Evolutionary conservation across 2,329 filamentous ascomycete species (phyloP), one percentile per base, ranked within the genome.

Genomic region (Pseudogymnoascus sp.): DNA sequence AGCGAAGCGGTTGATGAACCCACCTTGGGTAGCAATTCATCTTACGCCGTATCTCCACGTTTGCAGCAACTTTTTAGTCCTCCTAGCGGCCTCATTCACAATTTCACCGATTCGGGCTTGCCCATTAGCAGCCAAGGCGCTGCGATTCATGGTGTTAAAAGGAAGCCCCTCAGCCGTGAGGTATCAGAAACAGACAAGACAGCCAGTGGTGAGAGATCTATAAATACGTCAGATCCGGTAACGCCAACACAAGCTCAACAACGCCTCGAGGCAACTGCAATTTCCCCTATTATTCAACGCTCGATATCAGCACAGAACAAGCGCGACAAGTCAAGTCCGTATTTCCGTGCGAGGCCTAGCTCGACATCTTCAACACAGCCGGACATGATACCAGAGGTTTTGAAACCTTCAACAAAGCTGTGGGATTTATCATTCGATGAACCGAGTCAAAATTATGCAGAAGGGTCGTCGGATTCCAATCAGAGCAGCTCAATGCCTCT

Each of bases 311-410:
- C 49, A 55, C 49, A 55, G 28, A 55, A 55, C 28, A 55, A 55
- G 28, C 49, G 49, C 28, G 49, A 55, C 49, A 55, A 55, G 28
- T 55, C 49, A 33, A 55, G 49, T 33, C 49, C 49, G 16, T 55
- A 33, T 55, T 55, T 55, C 49, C 49, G 49, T 33, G 28, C 28
- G 16, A 55, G 49, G 49, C 49, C 28, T 11, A 35, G 14, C 49
- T 55, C 49, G 28, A 55, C 28, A 22, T 55, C 28, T 35, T 35
- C 28, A 33, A 33, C 49, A 33, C 49, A 55, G 16, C 16, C 49
- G 14, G n/a, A 55, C 22, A 55, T 33, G 16, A 35, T 19, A 55
- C 49, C 16, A 14, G 49, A 55, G n/a, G 49, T 19, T 35, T 19
- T 1, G 19, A 33, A 19, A 1, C 16, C 25, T 33, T 30, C 49